Base-by-base conservation (phyloP, 2,329 filamentous ascomycete genomes). In the Stachybotrys chartarum region DNA sequence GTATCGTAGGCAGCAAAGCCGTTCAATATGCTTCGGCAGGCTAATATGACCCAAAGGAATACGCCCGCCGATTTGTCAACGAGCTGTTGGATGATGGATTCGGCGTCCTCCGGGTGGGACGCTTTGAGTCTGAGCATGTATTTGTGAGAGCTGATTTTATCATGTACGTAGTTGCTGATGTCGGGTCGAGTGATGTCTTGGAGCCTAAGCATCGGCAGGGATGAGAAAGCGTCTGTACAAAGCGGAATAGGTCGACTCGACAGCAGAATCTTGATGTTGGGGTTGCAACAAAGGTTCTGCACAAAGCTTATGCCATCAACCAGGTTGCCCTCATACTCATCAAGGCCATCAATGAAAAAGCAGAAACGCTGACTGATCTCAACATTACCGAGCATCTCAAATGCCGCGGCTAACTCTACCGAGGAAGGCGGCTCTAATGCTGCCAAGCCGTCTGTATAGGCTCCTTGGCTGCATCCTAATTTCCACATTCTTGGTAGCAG, bases 271-370 rank as follows among this genome's bases (percentile, higher is more conserved):
- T 56, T 56, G 42, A 56, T 52, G 2, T 11, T 7, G 1, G n/a
- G 11, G 14, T 48, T 46, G 6, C 8, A 5, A 16, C 5, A 4
- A 5, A 56, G 52, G 3, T 47, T 32, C 12, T 45, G 30, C 14
- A 54, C 24, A 32, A 56, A 56, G 4, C 3, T 12, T 7, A 52
- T 32, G 3, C 42, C 55, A 30, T 54, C 18, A 14, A 18, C 2
- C 6, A 31, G n/a, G 16, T 45, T 35, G 1, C 52, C 55, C 10
- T 16, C 52, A n/a, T 35, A 51, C 16, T 51, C 50, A 39, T 51
- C 55, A n/a, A 57, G 42, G 7, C 55, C 55, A 18, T 56, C 54
- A 30, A 58, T 66, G 18, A 56, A 52, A 10, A 56, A 50, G 50
- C 48, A 56, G 14, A 49, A 49, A 7, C 17, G 14, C 16, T 51